Evolutionary conservation across 2,329 filamentous ascomycete genomes (phyloP).

Genomic region (Lachnellula willkommii): DNA sequence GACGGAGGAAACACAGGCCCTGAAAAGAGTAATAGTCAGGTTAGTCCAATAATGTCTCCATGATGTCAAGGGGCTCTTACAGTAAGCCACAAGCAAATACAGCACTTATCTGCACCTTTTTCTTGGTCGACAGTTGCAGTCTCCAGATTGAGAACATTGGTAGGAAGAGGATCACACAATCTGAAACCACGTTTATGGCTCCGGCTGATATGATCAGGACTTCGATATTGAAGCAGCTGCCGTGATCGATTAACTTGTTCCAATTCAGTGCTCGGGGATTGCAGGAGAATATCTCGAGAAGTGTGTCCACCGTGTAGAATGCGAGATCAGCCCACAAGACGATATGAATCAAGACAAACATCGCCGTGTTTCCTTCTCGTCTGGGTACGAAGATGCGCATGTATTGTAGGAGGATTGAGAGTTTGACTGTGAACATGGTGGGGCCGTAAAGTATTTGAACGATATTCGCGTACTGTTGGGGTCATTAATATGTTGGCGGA

Average conservation of each 20-base stretch:
- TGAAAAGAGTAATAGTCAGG: not conserved
- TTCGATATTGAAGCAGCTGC: not conserved
- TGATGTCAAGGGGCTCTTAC: not conserved
- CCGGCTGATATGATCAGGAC: constrained; percentile 2
- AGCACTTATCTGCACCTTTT: not conserved
- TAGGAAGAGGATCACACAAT: constrained; percentile 1
- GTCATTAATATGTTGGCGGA: not conserved
- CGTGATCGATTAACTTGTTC: constrained; percentile 1
- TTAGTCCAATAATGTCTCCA: not conserved
- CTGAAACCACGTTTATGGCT: not conserved
- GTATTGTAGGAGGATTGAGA: constrained; percentile 3
- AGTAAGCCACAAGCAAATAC: not conserved
- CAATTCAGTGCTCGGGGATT: constrained; percentile 2
- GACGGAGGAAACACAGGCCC: constrained; percentile 1
- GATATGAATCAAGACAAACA: not conserved
- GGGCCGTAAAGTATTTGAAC: constrained; percentile 5
- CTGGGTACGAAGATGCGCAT: constrained; percentile 4
- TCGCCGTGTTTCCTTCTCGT: not conserved
- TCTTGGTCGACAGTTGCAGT: not conserved
- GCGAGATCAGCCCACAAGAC: not conserved
- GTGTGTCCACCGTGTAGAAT: constrained; percentile 2
- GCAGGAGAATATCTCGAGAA: constrained; percentile 5
- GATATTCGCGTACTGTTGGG: not conserved
- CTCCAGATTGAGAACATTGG: not conserved
- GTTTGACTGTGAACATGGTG: constrained; percentile 3